Percentiles rank a stretch among this genome's conserved stretches.
Conservation (phyloP, 2,329 filamentous ascomycete species). For the Davidsoniella eucalypti region DNA sequence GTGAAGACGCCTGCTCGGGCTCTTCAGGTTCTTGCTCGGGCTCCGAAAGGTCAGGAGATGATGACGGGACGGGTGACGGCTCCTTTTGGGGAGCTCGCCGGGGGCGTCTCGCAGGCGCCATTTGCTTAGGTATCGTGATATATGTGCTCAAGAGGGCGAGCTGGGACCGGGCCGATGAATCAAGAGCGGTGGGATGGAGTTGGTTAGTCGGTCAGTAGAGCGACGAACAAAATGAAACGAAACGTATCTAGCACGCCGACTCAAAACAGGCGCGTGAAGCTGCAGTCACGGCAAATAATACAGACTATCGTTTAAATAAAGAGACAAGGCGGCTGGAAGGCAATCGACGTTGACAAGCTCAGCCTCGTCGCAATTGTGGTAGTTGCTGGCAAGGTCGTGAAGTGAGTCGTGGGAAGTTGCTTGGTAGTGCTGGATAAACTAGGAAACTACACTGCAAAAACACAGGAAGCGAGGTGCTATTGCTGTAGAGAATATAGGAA, state of each 20-base stretch:
- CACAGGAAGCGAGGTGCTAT: too few species aligned
- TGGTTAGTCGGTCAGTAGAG: not conserved
- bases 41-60: constrained; percentile 11
- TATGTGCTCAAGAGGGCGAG: not conserved
- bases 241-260: not conserved
- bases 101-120: constrained; percentile 12
- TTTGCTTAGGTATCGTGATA: not conserved
- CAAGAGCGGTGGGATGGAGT: not conserved
- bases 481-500: too few species aligned
- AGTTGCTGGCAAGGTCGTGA: too few species aligned
- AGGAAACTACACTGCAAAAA: too few species aligned
- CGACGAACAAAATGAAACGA: not conserved
- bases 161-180: not conserved
- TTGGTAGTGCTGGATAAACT: too few species aligned
- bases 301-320: too few species aligned
- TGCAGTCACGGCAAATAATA: too few species aligned
- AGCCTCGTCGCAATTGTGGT: too few species aligned
- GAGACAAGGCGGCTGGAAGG: too few species aligned
- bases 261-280: too few species aligned
- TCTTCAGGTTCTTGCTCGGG: constrained; percentile 10
- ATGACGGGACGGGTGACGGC: constrained; percentile 7
- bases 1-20: constrained; percentile 9
- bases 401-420: too few species aligned
- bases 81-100: constrained; percentile 12
- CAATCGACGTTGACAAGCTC: too few species aligned